Conservation (phyloP, 371 early-diverging fungal species). For the Gilbertella persicaria region DNA sequence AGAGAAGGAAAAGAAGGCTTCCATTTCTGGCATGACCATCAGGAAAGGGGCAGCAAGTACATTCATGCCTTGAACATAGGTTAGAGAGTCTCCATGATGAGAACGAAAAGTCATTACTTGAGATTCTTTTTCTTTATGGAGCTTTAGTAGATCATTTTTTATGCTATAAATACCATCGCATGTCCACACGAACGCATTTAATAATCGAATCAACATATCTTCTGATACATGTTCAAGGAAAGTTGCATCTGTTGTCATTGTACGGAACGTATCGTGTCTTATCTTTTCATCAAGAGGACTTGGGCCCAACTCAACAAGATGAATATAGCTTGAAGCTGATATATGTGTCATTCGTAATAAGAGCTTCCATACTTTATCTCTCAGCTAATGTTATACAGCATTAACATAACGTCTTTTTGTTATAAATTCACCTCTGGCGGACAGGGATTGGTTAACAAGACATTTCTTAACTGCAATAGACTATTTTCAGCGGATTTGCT, state of each 20-base stretch:
- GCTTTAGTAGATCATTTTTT: no score
- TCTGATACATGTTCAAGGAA: conserved; percentile 78
- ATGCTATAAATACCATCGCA: conserved; percentile 52
- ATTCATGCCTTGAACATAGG: conserved; percentile 97
- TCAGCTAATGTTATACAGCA: conserved; percentile 14
- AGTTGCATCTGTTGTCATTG: conserved; percentile 79
- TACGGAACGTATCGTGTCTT: conserved; percentile 87
- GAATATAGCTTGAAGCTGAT: conserved; percentile 76
- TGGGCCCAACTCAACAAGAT: conserved; percentile 71
- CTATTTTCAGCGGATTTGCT: conserved; percentile 26
- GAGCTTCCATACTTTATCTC: conserved; percentile 77
- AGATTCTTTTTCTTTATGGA: conserved; percentile 1
- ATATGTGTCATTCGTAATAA: conserved; percentile 78
- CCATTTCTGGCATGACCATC: conserved; percentile 89
- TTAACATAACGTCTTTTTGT: neutral
- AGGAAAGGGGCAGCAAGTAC: conserved; percentile 91
- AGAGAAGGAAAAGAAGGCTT: conserved; percentile 86
- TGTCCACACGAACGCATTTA: conserved; percentile 89
- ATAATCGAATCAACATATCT: conserved; percentile 74
- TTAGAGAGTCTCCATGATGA: conserved; percentile 26
- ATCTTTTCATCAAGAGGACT: conserved; percentile 79
- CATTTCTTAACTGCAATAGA: conserved; percentile 17
- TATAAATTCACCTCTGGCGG: conserved; percentile 26
- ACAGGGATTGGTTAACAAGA: conserved; percentile 17
- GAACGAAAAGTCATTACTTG: conserved; percentile 1